Conservation (phyloP, 2,329 filamentous ascomycete genomes). For the Calonectria hawksworthii region DNA sequence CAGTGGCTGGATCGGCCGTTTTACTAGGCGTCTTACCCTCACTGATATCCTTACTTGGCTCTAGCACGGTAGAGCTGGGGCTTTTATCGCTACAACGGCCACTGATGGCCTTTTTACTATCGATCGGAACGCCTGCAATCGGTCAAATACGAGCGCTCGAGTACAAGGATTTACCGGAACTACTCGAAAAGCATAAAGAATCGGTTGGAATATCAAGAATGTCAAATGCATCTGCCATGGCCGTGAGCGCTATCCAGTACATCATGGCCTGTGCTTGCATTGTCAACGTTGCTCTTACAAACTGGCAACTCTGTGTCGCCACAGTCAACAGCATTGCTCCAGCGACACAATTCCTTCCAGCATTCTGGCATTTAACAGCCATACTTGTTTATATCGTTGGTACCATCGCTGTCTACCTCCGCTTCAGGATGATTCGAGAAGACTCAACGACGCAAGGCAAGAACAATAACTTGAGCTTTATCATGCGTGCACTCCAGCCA, state of each 20-base stretch:
- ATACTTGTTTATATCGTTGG: neutral
- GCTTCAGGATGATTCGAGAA: neutral
- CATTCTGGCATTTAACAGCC: neutral
- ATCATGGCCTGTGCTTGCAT: neutral
- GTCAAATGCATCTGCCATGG: neutral
- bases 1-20: neutral
- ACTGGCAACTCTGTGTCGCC: constrained; percentile 5
- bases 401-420: neutral
- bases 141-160: neutral
- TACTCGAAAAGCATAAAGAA: neutral
- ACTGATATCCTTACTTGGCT: neutral
- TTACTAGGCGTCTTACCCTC: neutral
- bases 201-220: neutral
- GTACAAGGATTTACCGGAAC: neutral
- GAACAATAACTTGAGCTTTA: neutral
- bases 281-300: neutral
- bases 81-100: neutral
- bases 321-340: constrained; percentile 8
- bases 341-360: neutral
- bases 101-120: neutral
- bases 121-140: neutral
- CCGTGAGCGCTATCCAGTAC: neutral
- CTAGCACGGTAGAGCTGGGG: neutral
- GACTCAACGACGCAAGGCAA: neutral
- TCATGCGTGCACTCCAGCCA: neutral